Evolutionary conservation across 2,329 filamentous ascomycete species (phyloP).

Genomic region (Ophiosphaerella herpotricha): DNA sequence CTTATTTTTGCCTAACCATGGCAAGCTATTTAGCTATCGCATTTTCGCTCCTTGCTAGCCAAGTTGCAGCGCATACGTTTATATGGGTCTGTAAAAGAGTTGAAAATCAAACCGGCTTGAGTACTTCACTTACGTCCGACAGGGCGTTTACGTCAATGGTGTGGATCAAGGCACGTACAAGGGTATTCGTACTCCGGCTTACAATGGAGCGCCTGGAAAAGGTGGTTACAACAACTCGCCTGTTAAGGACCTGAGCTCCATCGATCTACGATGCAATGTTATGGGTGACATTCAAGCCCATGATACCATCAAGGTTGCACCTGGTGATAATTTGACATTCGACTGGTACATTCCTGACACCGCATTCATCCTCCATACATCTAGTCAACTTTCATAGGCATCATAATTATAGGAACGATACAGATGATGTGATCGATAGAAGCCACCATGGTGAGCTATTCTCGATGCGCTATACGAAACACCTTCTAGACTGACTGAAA

Average conservation of each 20-base stretch:
- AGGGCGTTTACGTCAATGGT: constrained; percentile 40
- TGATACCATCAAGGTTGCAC: constrained; percentile 42
- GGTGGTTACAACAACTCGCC: constrained; percentile 49
- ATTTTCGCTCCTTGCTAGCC: constrained; percentile 21
- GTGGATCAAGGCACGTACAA: constrained; percentile 36
- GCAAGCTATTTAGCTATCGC: constrained; percentile 12
- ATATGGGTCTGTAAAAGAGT: constrained; percentile 25
- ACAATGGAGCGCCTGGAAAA: constrained; percentile 41
- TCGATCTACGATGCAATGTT: constrained; percentile 49
- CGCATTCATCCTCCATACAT: not conserved
- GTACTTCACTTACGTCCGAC: not conserved
- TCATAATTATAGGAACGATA: constrained; percentile 42
- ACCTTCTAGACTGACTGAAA: not conserved
- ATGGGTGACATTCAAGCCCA: constrained; percentile 44
- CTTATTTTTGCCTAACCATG: constrained; percentile 9
- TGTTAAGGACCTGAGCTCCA: constrained; percentile 46
- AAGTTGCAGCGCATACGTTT: constrained; percentile 32
- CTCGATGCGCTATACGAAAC: not conserved
- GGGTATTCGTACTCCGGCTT: constrained; percentile 35
- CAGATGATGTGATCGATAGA: constrained; percentile 40
- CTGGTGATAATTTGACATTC: constrained; percentile 47
- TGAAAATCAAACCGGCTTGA: not conserved
- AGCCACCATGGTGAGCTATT: constrained; percentile 26
- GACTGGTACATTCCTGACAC: constrained; percentile 33
- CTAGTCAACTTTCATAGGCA: constrained; percentile 22